Base-by-base conservation (phyloP, 495 filamentous ascomycete species). In the Cairneyella variabilis region DNA sequence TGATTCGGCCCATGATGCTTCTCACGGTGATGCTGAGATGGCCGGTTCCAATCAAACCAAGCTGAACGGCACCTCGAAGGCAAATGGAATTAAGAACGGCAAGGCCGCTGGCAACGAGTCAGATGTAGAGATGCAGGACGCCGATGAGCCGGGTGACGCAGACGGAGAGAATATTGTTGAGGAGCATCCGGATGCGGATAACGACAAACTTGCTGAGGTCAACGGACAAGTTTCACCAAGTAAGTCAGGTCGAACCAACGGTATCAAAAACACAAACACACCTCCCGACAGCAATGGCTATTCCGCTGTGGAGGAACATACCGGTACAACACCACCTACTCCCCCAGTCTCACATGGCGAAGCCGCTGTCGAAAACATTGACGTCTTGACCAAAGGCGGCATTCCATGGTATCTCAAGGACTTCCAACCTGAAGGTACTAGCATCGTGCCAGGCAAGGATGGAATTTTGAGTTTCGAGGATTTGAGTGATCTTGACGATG, bases 351-450 rank as follows among this genome's bases (percentile, higher is more conserved):
- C 62, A 11, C 60, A 54, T 46, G 53, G 59, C 43, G 53, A 72
- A 80, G 37, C 38, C 11, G 45, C 8, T 21, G 20, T 11, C 30
- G 53, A 54, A 3, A 21, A 40, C 11, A 67, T 74, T 9, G 76
- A 82, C 16, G 71, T 77, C 3, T 69, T 93, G 27, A 75, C 78
- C 3, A 71, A 84, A 43, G 91, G 91, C 41, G 91, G 91, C 11
- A 76, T 92, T 6, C 84, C 87, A 10, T 96, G 91, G 90, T 97
- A 95, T 70, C 82, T 95, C 61, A 76, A 90, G 56, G 79, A 82
- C 10, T 92, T 93, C 61, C 82, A 92, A 32, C 88, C 86, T 0
- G 64, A 79, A 46, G 90, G 92, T 16, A 95, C 88, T 0, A 89
- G 79, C 0, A 71, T 89, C 18, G 71, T 56, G 82, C 83, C 82